phyloP scores from a whole-genome alignment of 306 rosid species.

The Quillaja saponaria region DNA sequence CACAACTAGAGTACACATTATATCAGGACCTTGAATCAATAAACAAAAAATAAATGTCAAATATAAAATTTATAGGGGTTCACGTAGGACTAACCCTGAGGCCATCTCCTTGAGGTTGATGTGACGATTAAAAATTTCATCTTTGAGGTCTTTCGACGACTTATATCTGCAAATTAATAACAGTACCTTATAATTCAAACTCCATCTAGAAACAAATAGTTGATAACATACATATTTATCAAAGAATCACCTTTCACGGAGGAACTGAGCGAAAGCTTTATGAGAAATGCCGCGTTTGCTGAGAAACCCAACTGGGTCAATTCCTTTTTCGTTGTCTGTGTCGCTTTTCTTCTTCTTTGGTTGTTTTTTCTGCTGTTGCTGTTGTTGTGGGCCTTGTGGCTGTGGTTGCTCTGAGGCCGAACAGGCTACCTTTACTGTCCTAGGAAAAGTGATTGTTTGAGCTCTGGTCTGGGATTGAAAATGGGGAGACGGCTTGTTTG shows the following conservation, averaged over 20 bases:
- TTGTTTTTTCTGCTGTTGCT: constrained; percentile 29
- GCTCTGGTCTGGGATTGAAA: constrained; percentile 39
- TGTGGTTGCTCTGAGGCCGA: constrained; percentile 66
- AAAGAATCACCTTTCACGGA: constrained; percentile 92
- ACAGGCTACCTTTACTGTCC: constrained; percentile 46
- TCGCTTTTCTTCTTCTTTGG: constrained; percentile 32
- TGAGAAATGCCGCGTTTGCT: constrained; percentile 75
- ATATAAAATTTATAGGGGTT: constrained; percentile 15
- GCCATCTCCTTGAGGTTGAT: constrained; percentile 69
- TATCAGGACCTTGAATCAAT: constrained; percentile 14
- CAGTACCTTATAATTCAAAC: constrained; percentile 2
- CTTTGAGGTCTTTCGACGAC: constrained; percentile 73
- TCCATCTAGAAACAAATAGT: constrained; percentile 5
- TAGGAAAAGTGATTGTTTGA: constrained; percentile 44
- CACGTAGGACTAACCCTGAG: constrained; percentile 76
- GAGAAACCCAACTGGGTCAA: constrained; percentile 84
- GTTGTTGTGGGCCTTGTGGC: constrained; percentile 31
- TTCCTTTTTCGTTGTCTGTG: constrained; percentile 58
- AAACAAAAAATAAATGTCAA: constrained; percentile 1
- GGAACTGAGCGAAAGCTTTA: constrained; percentile 76
- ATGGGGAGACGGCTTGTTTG: constrained; percentile 31
- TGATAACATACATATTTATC: background rate
- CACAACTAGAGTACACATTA: constrained; percentile 12
- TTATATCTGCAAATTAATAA: constrained; percentile 57
- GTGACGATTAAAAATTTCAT: constrained; percentile 72